Percentiles rank a stretch among this genome's conserved stretches.
These are phyloP conservation scores for Epichloe baconii DNA, from an alignment of 2,329 filamentous ascomycete species.

Conservation along the genomic window DNA sequence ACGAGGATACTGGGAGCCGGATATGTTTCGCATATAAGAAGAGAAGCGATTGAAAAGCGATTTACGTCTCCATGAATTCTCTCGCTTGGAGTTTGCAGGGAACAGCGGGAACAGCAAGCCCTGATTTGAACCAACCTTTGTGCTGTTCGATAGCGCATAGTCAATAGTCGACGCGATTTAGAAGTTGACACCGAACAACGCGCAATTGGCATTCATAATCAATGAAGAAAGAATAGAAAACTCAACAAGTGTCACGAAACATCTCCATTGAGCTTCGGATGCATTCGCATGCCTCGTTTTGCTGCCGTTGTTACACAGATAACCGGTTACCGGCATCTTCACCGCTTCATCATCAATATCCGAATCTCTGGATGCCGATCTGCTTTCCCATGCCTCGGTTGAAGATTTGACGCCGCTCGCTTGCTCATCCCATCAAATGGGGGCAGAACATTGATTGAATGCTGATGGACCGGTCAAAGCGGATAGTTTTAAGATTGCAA, in stretches of 20 bases:
- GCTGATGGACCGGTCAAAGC: background rate
- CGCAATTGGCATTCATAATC: too few species aligned
- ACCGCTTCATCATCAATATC: constrained; percentile 2
- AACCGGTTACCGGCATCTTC: constrained; percentile 5
- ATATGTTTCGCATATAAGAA: background rate
- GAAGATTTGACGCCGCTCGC: constrained; percentile 1
- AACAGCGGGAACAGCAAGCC: background rate
- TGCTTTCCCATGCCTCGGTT: background rate
- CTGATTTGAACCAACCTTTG: too few species aligned
- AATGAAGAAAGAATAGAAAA: background rate
- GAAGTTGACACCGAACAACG: too few species aligned
- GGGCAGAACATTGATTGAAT: background rate
- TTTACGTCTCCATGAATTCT: too few species aligned
- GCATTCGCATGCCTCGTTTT: background rate
- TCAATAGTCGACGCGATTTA: too few species aligned
- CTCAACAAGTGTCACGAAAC: background rate
- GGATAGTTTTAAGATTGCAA: background rate
- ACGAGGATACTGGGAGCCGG: constrained; percentile 13
- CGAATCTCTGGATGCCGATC: background rate
- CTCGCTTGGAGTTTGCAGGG: background rate
- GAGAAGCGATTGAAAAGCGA: background rate
- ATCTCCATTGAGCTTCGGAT: background rate
- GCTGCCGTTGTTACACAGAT: constrained; percentile 3
- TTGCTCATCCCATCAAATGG: background rate
- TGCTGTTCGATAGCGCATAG: too few species aligned